Evolutionary conservation across 495 filamentous ascomycete genomes (phyloP), one percentile per base, ranked within the genome.

Genomic region (Cetradonia linearis): DNA sequence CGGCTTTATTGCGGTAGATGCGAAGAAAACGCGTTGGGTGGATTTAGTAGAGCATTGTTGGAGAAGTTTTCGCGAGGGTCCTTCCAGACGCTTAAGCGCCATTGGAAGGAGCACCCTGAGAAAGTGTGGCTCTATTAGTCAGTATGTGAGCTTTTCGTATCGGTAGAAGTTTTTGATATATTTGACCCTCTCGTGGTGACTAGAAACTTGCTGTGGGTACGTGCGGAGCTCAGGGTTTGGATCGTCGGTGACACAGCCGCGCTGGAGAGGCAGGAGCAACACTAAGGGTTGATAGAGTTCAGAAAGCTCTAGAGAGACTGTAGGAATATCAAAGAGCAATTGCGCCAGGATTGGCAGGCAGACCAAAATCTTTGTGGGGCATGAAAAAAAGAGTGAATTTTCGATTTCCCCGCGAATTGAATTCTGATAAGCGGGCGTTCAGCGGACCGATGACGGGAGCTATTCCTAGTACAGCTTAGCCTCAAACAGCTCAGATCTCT

Each of bases 71-170:
- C 47, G 47, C 14, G 57, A 59, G 47, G 57, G 57, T 37, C 34
- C 49, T 38, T 50, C 57, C 27, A 59, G 47, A 53, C 46, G n/a
- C 34, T 59, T 59, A 47, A 59, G 57, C 47, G 47, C 57, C 57
- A 59, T 59, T 38, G 34, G 34, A 50, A 38, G 8, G 47, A 54
- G 50, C 50, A 34, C 50, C 50, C 34, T 30, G 10, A 54, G 31
- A 16, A 25, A 54, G 20, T 10, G 1, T 6, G 20, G 11, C 9
- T 14, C 6, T 13, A 7, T 18, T 23, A 14, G 31, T 34, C 10
- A 34, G n/a, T 31, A 36, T 18, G 4, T 36, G 18, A 10, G 50
- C n/a, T 5, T 18, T 0, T 16, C 1, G 28, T 36, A 2, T 5
- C n/a, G 1, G 18, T 6, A 9, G 50, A 13, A 34, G 30, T n/a